Conservation (phyloP, 768 basidiomycete genomes). For the Tricholoma saponaceum region DNA sequence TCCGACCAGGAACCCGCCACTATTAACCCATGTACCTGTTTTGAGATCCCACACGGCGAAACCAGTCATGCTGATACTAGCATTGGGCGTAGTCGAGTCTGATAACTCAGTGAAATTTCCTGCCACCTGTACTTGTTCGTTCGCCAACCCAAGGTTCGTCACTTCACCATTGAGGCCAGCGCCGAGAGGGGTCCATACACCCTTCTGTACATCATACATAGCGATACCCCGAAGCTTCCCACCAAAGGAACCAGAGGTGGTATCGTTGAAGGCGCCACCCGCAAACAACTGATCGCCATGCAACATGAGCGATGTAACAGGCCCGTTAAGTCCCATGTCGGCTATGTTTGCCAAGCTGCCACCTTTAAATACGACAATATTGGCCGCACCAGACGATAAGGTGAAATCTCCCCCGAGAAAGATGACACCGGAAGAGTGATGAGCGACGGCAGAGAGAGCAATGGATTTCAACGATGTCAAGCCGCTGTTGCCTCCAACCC, state of each 20-base stretch:
- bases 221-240: conserved; percentile 59
- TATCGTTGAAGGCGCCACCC: conserved; percentile 85
- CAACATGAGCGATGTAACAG: conserved; percentile 64
- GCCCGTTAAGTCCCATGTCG: conserved; percentile 74
- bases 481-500: conserved; percentile 45
- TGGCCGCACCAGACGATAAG: conserved; percentile 55
- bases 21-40: conserved; percentile 62
- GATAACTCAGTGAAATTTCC: conserved; percentile 69
- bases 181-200: conserved; percentile 64
- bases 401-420: conserved; percentile 79
- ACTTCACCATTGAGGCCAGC: conserved; percentile 79
- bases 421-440: conserved; percentile 61
- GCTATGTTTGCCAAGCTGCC: conserved; percentile 51
- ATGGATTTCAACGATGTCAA: conserved; percentile 32
- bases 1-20: conserved; percentile 71
- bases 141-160: conserved; percentile 47
- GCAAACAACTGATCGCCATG: conserved; percentile 68
- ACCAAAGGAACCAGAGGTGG: conserved; percentile 46
- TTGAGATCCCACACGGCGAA: conserved; percentile 73
- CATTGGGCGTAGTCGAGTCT: conserved; percentile 24
- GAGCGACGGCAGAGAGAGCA: conserved; percentile 51
- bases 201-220: conserved; percentile 60
- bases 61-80: conserved; percentile 43
- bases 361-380: conserved; percentile 69
- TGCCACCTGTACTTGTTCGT: conserved; percentile 54